phyloP scores from a whole-genome alignment of 345 rosid genomes.

The Populus nigra region DNA sequence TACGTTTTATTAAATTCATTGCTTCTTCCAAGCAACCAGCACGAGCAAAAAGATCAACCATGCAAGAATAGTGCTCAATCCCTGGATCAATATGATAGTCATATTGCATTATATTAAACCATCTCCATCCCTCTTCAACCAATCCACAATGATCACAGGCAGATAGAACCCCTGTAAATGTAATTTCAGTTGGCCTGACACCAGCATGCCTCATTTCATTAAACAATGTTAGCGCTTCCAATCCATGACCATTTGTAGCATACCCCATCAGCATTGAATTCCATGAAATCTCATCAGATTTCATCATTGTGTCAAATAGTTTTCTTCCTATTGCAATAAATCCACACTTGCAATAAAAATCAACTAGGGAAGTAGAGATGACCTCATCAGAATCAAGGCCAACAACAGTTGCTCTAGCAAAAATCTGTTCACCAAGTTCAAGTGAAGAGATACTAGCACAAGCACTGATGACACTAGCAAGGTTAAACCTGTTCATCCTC shows the following conservation, averaged over 20 bases:
- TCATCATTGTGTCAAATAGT: slow-evolving; percentile 52
- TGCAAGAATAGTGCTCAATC: slow-evolving; percentile 73
- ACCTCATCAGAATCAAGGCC: slow-evolving; percentile 63
- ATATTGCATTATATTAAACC: slow-evolving; percentile 59
- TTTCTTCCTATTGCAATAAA: slow-evolving; percentile 48
- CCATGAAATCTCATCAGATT: slow-evolving; percentile 69
- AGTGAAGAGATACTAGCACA: slow-evolving; percentile 63
- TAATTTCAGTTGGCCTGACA: slow-evolving; percentile 46
- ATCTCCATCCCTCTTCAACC: slow-evolving; percentile 62
- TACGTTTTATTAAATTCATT: slow-evolving; percentile 44
- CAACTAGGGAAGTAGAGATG: slow-evolving; percentile 70
- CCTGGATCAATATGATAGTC: slow-evolving; percentile 57
- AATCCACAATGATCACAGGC: slow-evolving; percentile 87
- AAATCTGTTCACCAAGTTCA: slow-evolving; percentile 76
- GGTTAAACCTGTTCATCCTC: slow-evolving; percentile 61
- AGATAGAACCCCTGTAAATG: slow-evolving; percentile 62
- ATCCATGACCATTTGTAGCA: slow-evolving; percentile 76
- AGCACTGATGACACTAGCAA: slow-evolving; percentile 64
- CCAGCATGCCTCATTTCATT: slow-evolving; percentile 61
- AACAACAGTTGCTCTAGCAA: slow-evolving; percentile 49
- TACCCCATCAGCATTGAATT: slow-evolving; percentile 85
- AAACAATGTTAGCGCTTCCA: slow-evolving; percentile 57
- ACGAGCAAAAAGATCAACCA: slow-evolving; percentile 77
- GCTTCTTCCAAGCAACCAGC: slow-evolving; percentile 74
- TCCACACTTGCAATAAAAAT: slow-evolving; percentile 76